A percentile compares a stretch with the other conserved stretches of the same genome.
These are phyloP conservation scores for Calcarisporium arbuscula DNA, from an alignment of 2,329 filamentous ascomycete genomes.

Conservation along the genomic window DNA sequence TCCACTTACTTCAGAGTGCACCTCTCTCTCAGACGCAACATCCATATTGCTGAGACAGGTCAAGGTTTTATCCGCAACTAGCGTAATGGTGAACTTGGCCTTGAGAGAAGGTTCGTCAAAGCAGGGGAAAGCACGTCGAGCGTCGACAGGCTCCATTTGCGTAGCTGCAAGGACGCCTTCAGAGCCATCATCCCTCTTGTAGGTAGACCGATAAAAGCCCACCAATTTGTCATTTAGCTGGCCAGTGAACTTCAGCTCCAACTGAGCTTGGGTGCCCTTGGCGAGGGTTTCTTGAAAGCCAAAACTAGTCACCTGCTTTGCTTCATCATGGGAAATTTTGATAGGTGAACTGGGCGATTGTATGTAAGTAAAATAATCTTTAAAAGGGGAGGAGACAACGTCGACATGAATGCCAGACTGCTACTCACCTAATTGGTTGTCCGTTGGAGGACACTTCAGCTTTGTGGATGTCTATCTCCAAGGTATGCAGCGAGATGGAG, in stretches of 20 bases:
- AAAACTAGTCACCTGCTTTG: constrained; percentile 76
- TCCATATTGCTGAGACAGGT: constrained; percentile 98
- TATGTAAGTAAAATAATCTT: too few species aligned
- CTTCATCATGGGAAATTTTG: constrained; percentile 65
- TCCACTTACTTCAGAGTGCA: constrained; percentile 28
- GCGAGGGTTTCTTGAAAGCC: constrained; percentile 59
- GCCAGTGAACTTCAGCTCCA: constrained; percentile 58
- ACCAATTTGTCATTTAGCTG: constrained; percentile 91
- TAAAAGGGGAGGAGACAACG: background rate
- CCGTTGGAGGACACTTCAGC: constrained; percentile 41
- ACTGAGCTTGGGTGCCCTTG: constrained; percentile 69
- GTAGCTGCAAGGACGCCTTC: constrained; percentile 81
- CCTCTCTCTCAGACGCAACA: constrained; percentile 69
- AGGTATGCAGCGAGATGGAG: constrained; percentile 80
- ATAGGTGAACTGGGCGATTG: constrained; percentile 18
- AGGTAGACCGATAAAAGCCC: constrained; percentile 93
- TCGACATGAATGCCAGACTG: too few species aligned
- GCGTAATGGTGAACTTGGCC: constrained; percentile 83
- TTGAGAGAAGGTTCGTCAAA: constrained; percentile 95
- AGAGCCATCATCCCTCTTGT: constrained; percentile 74
- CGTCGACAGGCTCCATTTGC: constrained; percentile 96
- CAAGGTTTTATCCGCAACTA: constrained; percentile 83
- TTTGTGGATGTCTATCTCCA: constrained; percentile 78
- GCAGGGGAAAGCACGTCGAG: constrained; percentile 86
- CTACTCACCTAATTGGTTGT: constrained; percentile 39